Conservation (phyloP, 106 monocot genomes). For the Apostasia ramifera region DNA sequence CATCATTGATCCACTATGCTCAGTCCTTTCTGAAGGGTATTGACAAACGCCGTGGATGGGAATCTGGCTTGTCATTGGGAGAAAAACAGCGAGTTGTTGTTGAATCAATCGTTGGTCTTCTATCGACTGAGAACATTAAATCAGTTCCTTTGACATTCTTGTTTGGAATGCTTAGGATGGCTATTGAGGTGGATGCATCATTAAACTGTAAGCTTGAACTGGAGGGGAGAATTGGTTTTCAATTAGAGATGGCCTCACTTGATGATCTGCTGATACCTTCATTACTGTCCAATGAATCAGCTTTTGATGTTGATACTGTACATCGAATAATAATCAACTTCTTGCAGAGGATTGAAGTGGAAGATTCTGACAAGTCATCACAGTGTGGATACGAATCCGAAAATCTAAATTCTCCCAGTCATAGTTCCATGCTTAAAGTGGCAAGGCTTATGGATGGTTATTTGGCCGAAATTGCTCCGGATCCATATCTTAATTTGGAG, state of each 20-base stretch:
- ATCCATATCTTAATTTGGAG: slow-evolving; percentile 69
- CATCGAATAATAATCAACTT: slow-evolving; percentile 72
- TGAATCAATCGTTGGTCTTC: slow-evolving; percentile 57
- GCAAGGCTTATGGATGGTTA: slow-evolving; percentile 87
- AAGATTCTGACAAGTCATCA: slow-evolving; percentile 50
- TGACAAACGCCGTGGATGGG: slow-evolving; percentile 37
- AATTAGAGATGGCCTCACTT: slow-evolving; percentile 73
- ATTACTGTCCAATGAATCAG: slow-evolving; percentile 41
- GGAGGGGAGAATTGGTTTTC: slow-evolving; percentile 78
- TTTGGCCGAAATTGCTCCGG: slow-evolving; percentile 90
- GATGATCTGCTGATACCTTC: slow-evolving; percentile 93
- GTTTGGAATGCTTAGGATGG: slow-evolving; percentile 94
- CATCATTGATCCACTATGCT: slow-evolving; percentile 74
- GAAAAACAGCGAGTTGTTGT: slow-evolving; percentile 55
- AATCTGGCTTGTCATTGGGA: slow-evolving; percentile 29
- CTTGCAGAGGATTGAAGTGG: slow-evolving; percentile 70
- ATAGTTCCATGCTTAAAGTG: slow-evolving; percentile 69
- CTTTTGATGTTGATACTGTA: slow-evolving; percentile 80
- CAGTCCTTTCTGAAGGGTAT: slow-evolving; percentile 57
- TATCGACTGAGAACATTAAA: slow-evolving; percentile 55
- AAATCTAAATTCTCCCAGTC: slow-evolving; percentile 41
- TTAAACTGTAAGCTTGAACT: slow-evolving; percentile 53
- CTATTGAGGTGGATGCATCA: slow-evolving; percentile 49
- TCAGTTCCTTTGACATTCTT: slow-evolving; percentile 61
- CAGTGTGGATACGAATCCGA: slow-evolving; percentile 69